Base-by-base conservation (phyloP, 148 eudicot species). In the Limonium bicolor region DNA sequence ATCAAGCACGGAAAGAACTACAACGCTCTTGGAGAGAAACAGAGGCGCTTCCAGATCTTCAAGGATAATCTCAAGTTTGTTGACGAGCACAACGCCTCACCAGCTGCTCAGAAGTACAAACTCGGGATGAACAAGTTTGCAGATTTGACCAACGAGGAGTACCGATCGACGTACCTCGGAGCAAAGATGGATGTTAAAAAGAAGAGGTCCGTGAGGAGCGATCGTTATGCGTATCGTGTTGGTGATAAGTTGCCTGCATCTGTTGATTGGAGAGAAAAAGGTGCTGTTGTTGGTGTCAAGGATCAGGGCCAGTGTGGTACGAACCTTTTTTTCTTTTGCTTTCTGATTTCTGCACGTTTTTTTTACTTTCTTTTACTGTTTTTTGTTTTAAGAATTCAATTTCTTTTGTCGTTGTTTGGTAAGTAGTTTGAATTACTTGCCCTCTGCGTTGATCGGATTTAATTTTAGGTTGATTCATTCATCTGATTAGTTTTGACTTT, bases 261-360 rank as follows among this genome's bases (percentile, higher is more conserved):
- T 16, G 83, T 87, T 22, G 96, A 87, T 50, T 87, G 96, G 96
- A 60, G 96, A 60, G 49, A 62, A 48, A 32, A 5, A 18, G 94
- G 94, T 27, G 90, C 90, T n/a, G 86, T 87, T 59, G 72, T 75
- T 61, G 68, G 69, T 6, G 55, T 87, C 42, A 82, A 84, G 48
- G 69, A 84, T 50, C 97, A 88, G 54, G 97, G 95, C 50, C 56
- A 52, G 19, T 84, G 97, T 40, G 97, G 97, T 88, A n/a, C n/a
- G n/a, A n/a, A n/a, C n/a, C n/a, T n/a, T n/a, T n/a, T n/a, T n/a
- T n/a, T n/a, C n/a, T n/a, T n/a, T n/a, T n/a, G n/a, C n/a, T n/a
- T n/a, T n/a, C n/a, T n/a, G n/a, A n/a, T n/a, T n/a, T n/a, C n/a
- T n/a, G n/a, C n/a, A n/a, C n/a, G n/a, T n/a, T n/a, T n/a, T n/a